Base-by-base conservation (phyloP, 805 yeast species). In the Spathaspora hagerdaliae region DNA sequence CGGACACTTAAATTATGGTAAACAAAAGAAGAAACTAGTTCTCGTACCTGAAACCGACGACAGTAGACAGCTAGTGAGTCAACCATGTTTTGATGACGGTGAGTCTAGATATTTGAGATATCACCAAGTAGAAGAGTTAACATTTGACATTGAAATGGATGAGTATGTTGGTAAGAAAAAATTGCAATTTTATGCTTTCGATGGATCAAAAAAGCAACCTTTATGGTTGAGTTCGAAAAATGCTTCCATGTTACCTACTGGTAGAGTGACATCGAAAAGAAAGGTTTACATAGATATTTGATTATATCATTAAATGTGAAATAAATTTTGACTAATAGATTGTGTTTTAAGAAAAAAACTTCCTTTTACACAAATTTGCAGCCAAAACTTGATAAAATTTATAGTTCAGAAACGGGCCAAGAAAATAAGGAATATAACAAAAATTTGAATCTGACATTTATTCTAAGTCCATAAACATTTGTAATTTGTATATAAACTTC, bases 21-120 rank as follows among this genome's bases (percentile, higher is more conserved):
- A 36, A 7, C 24, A 43, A 12, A 48, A 42, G 38, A 52, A 55
- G 6, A 42, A 45, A n/a, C 36, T 56, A 31, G 34, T 33, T 6
- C 38, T 57, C 7, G 35, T 2, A 1, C 61, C 61, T 7, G 43
- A 42, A 37, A 39, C 45, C 13, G 49, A 51, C 14, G 61, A 57
- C 48, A 60, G 61, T 2, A 39, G 61, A 27, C 52, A 56, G 40
- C 40, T 57, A 26, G 44, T 55, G 24, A 51, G 58, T 44, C 58
- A 57, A 36, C 61, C 61, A 12, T 51, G 58, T 43, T 33, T 45
- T 29, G 47, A 51, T 31, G 39, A 47, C 2, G 58, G 55, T 7
- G 37, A 45, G n/a, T 41, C 48, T 6, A 36, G 45, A 7, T 57
- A 57, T 38, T 45, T 45, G 52, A 43, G 61, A 24, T 56, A 56